A percentile compares a stretch with the other conserved stretches of the same genome.
Evolutionary conservation across 148 eudicot species (phyloP).

Genomic region (Camellia sinensis): DNA sequence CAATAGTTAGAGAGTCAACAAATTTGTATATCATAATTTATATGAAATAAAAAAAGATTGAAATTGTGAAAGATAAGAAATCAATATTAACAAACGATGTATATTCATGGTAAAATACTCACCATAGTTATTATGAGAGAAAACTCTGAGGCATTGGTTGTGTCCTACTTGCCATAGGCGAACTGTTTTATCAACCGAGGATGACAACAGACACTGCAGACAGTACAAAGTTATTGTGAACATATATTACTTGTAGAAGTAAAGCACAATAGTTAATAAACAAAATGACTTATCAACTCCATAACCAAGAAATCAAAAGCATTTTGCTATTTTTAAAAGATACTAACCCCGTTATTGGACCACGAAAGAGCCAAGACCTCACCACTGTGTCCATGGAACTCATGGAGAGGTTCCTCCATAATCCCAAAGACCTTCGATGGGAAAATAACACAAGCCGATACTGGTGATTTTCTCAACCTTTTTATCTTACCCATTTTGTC

Average conservation of each 20-base stretch:
- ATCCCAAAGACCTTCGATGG: slow-evolving; percentile 70
- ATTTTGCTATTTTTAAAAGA: not conserved
- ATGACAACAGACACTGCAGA: slow-evolving; percentile 65
- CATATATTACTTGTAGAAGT: not conserved
- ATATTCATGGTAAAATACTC: slow-evolving; percentile 7
- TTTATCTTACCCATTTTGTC: slow-evolving; percentile 36
- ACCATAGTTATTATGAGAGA: slow-evolving; percentile 83
- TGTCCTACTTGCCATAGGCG: slow-evolving; percentile 80
- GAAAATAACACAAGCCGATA: slow-evolving; percentile 64
- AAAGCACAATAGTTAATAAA: not conserved
- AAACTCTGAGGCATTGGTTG: slow-evolving; percentile 49
- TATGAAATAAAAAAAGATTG: not conserved
- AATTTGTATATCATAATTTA: not conserved
- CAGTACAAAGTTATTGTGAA: not conserved
- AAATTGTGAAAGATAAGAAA: not conserved
- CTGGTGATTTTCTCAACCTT: slow-evolving; percentile 45
- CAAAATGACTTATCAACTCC: not conserved
- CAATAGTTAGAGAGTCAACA: slow-evolving; percentile 16
- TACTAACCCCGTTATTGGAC: slow-evolving; percentile 74
- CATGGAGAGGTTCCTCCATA: slow-evolving; percentile 66
- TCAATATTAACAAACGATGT: not conserved
- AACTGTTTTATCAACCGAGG: slow-evolving; percentile 81
- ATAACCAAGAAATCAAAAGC: not conserved
- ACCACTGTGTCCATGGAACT: slow-evolving; percentile 71
- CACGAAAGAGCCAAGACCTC: slow-evolving; percentile 82